Evolutionary conservation across 208 protist genomes (phyloP), one percentile per base, ranked within the genome.

Genomic region (Trypanosoma melophagium): DNA sequence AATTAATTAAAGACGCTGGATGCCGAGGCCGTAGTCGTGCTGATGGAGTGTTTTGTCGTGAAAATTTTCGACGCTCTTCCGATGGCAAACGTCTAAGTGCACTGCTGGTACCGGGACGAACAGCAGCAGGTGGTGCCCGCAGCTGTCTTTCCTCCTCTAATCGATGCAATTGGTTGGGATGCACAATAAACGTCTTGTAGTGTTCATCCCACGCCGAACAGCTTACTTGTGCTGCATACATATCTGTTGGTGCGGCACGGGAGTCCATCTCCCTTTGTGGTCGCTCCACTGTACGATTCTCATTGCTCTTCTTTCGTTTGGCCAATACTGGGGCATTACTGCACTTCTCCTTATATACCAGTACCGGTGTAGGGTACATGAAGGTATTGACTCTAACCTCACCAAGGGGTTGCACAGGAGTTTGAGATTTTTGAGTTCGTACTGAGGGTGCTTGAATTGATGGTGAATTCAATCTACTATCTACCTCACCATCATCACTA

Each of bases 161-260:
- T 14, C 60, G 25, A 13, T 25, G 50, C 13, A 66, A 40, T 22
- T 67, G 69, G 49, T 74, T 74, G 41, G 69, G 69, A 24, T 74
- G 69, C 7, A 74, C 69, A 56, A 74, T 74, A 53, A 56, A 74
- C 10, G 69, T 74, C 12, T 60, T 2, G 28, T 53, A 57, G 9
- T 60, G 40, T 2, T 62, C 54, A 55, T 74, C 44, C 59, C 59
- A 74, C 31, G 69, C 69, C 1, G 60, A 55, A 28, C 51, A 67
- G 14, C 8, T 7, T 14, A 19, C 35, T 51, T 8, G 40, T 7
- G 10, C 44, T 53, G 25, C n/a, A 51, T 28, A 31, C 45, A 40
- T 60, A 12, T 25, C 12, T 42, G 35, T 1, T 17, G 51, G 7
- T 49, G n/a, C 2, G 14, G 50, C 14, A 38, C n/a, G 1, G n/a